Conservation (phyloP, 192 early-diverging fungal species). For the Spizellomyces punctatus region DNA sequence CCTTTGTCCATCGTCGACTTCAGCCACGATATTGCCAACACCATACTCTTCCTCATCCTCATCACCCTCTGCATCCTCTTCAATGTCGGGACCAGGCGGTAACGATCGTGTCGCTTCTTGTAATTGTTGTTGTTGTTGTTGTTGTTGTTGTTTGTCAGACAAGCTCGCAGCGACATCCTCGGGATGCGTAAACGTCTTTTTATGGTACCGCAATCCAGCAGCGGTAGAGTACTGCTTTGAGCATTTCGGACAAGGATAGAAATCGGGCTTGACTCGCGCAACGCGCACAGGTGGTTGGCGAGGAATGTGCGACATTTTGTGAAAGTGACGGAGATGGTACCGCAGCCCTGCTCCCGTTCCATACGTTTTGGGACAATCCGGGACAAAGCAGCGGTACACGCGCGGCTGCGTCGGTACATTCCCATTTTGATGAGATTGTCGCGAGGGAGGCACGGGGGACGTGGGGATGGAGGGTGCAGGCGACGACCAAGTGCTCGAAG, state of each 20-base stretch:
- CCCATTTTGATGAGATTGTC: slow-evolving; percentile 11
- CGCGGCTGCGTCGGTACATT: slow-evolving; percentile 2
- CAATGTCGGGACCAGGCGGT: too few relatives aligned
- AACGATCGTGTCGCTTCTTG: too few relatives aligned
- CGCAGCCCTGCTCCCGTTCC: slow-evolving; percentile 34
- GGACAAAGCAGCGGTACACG: slow-evolving; percentile 31
- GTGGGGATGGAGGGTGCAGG: slow-evolving; percentile 20
- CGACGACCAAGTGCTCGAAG: slow-evolving; percentile 24
- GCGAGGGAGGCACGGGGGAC: slow-evolving; percentile 8
- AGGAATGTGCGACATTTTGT: slow-evolving; percentile 29
- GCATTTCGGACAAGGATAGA: slow-evolving; percentile 30
- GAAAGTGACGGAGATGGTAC: slow-evolving; percentile 39
- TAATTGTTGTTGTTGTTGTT: too few relatives aligned
- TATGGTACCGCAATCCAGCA: slow-evolving; percentile 34
- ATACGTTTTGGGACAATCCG: slow-evolving; percentile 32
- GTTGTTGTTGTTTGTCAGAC: neutral
- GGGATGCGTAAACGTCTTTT: slow-evolving; percentile 36
- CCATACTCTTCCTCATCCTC: too few relatives aligned
- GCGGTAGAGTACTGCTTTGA: slow-evolving; percentile 29
- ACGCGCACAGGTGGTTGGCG: slow-evolving; percentile 27
- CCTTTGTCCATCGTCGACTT: too few relatives aligned
- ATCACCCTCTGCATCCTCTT: too few relatives aligned
- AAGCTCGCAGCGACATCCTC: slow-evolving; percentile 17
- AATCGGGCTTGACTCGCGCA: slow-evolving; percentile 23
- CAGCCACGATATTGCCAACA: too few relatives aligned